Evolutionary conservation across 1,284 basidiomycete genomes (phyloP).

Genomic region (Cryptococcus sp.): DNA sequence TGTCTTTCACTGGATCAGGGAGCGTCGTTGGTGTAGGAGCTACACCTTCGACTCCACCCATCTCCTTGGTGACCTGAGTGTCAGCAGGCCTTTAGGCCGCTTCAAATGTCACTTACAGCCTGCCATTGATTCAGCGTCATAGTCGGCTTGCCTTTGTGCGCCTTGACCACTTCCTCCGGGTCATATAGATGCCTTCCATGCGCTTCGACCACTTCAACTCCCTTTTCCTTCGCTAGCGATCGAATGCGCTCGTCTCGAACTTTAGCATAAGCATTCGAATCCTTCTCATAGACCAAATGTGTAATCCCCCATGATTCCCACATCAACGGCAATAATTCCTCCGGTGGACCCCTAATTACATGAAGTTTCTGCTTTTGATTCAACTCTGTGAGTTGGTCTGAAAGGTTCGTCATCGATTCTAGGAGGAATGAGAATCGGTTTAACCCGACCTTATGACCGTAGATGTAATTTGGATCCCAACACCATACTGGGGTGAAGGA

Average conservation of each 20-base stretch:
- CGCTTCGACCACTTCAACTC: constrained; percentile 42
- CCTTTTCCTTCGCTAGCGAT: constrained; percentile 30
- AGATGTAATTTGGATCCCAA: constrained; percentile 49
- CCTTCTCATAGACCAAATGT: constrained; percentile 51
- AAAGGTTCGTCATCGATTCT: constrained; percentile 50
- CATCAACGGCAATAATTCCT: constrained; percentile 48
- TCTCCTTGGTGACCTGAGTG: constrained; percentile 29
- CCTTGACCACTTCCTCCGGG: constrained; percentile 38
- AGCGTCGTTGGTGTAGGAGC: constrained; percentile 28
- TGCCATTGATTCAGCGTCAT: constrained; percentile 43
- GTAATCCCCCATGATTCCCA: constrained; percentile 53
- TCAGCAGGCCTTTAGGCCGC: background rate
- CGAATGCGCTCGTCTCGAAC: constrained; percentile 21
- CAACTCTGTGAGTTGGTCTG: constrained; percentile 42
- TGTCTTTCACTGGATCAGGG: constrained; percentile 34
- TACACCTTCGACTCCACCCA: constrained; percentile 24
- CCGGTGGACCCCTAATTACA: constrained; percentile 52
- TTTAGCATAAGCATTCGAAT: constrained; percentile 22
- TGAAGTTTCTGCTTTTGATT: constrained; percentile 50
- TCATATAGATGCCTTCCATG: constrained; percentile 50
- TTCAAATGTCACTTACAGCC: constrained; percentile 18
- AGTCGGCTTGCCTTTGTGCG: constrained; percentile 39
- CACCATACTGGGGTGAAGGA: constrained; percentile 50
- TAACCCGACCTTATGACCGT: constrained; percentile 50
- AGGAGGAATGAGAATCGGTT: constrained; percentile 54